Percentiles rank a stretch among this genome's conserved stretches.
phyloP scores from a whole-genome alignment of 495 filamentous ascomycete genomes.

The Hypoxylon lienhwacheense region DNA sequence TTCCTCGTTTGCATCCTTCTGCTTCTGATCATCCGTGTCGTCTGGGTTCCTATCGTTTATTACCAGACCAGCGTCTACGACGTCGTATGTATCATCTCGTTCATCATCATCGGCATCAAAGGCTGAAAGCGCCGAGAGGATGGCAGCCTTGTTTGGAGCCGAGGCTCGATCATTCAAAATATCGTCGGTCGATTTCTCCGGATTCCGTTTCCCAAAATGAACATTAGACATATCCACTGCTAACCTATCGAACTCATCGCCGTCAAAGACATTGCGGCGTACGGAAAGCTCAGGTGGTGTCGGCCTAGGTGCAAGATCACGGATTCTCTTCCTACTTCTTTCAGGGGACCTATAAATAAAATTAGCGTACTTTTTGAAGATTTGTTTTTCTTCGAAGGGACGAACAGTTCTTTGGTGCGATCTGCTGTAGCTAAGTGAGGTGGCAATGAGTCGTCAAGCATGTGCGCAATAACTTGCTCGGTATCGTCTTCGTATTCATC shows the following conservation, averaged over 20 bases:
- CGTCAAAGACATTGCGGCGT: slow-evolving; percentile 69
- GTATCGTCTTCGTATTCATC: slow-evolving; percentile 76
- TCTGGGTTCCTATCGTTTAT: slow-evolving; percentile 58
- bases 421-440: slow-evolving; percentile 58
- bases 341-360: slow-evolving; percentile 27
- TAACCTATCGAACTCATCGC: slow-evolving; percentile 80
- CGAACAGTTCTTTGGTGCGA: slow-evolving; percentile 56
- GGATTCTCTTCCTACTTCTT: slow-evolving; percentile 31
- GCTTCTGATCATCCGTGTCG: slow-evolving; percentile 44
- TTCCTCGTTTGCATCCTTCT: slow-evolving; percentile 52
- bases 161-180: slow-evolving; percentile 52
- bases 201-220: slow-evolving; percentile 73
- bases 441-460: slow-evolving; percentile 82
- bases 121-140: slow-evolving; percentile 84
- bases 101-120: slow-evolving; percentile 97
- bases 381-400: slow-evolving; percentile 9
- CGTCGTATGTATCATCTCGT: slow-evolving; percentile 95
- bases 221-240: slow-evolving; percentile 61
- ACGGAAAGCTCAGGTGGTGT: slow-evolving; percentile 45
- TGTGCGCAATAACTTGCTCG: slow-evolving; percentile 77
- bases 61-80: slow-evolving; percentile 84
- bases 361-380: slow-evolving; percentile 27
- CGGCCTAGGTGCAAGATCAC: slow-evolving; percentile 43
- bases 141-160: slow-evolving; percentile 77
- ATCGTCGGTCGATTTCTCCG: slow-evolving; percentile 64